Evolutionary conservation across 257 asterid genomes (phyloP).

Genomic region (Apocynum venetum): DNA sequence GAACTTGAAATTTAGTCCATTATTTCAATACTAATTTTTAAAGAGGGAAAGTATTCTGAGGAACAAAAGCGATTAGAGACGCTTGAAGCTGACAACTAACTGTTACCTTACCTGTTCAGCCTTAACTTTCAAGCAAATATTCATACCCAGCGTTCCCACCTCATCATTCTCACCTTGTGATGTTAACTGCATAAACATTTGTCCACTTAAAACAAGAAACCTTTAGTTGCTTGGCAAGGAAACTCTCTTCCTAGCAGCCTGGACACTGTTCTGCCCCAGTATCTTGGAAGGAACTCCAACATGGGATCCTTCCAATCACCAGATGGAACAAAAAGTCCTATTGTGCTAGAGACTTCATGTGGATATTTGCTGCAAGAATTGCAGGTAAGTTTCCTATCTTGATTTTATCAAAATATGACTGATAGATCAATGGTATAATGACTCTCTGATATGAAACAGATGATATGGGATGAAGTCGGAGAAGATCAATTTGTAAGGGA

Average conservation of each 20-base stretch:
- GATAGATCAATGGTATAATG: background rate
- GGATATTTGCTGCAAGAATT: conserved; percentile 89
- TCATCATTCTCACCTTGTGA: conserved; percentile 38
- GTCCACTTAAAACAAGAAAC: conserved; percentile 26
- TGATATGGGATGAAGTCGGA: conserved; percentile 98
- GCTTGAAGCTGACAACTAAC: conserved; percentile 75
- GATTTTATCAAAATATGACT: background rate
- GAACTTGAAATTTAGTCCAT: conserved; percentile 10
- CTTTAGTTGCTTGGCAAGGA: conserved; percentile 22
- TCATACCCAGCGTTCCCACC: conserved; percentile 51
- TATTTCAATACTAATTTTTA: conserved; percentile 15
- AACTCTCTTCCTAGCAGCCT: conserved; percentile 14
- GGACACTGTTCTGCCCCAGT: conserved; percentile 9
- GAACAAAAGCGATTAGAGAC: conserved; percentile 40
- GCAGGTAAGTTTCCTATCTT: conserved; percentile 50
- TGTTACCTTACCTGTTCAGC: conserved; percentile 40
- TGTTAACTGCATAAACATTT: conserved; percentile 19
- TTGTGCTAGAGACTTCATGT: conserved; percentile 73
- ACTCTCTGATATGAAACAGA: conserved; percentile 36
- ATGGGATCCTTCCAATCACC: conserved; percentile 68
- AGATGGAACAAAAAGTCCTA: conserved; percentile 53
- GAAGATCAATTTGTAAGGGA: conserved; percentile 72
- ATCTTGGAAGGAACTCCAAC: conserved; percentile 15
- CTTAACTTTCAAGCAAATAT: conserved; percentile 93
- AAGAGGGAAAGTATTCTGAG: conserved; percentile 24